phyloP scores from a whole-genome alignment of 768 basidiomycete genomes.

The Coprinopsis strossmayeri region DNA sequence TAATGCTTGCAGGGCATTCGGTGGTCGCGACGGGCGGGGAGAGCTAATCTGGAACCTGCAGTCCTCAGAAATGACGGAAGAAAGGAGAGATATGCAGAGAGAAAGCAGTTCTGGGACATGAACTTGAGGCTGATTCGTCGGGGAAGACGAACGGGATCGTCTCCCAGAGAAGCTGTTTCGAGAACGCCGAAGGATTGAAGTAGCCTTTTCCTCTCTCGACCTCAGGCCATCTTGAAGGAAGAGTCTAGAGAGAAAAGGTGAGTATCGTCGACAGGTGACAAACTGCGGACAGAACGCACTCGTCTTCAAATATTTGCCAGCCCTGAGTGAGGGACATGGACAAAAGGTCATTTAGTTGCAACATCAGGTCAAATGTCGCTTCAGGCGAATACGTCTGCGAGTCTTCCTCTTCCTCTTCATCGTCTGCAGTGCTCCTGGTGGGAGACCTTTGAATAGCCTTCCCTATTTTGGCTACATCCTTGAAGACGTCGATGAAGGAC shows the following conservation, averaged over 20 bases:
- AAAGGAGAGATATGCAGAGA: conserved; percentile 51
- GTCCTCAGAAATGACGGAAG: conserved; percentile 65
- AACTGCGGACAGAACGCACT: conserved; percentile 3
- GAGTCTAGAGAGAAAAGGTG: conserved; percentile 12
- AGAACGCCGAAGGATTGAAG: conserved; percentile 41
- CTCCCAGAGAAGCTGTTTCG: conserved; percentile 36
- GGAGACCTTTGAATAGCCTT: conserved; percentile 17
- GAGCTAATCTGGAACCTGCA: conserved; percentile 57
- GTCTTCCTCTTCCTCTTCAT: conserved; percentile 45
- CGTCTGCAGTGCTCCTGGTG: conserved; percentile 19
- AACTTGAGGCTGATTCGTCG: conserved; percentile 18
- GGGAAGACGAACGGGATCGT: conserved; percentile 49
- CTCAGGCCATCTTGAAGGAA: conserved; percentile 14
- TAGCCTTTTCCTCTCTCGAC: conserved; percentile 19
- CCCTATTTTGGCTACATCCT: conserved; percentile 34
- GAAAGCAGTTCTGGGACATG: conserved; percentile 49
- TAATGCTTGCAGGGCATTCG: conserved; percentile 68
- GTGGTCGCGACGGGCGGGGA: conserved; percentile 61
- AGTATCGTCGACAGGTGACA: background rate
- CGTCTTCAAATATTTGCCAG: conserved; percentile 59
- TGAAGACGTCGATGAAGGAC: conserved; percentile 37
- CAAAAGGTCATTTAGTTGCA: conserved; percentile 55
- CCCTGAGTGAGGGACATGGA: conserved; percentile 47
- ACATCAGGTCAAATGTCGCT: conserved; percentile 55
- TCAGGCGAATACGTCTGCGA: conserved; percentile 54